Evolutionary conservation across 768 basidiomycete species (phyloP), one percentile per base, ranked within the genome.

Genomic region (Tylopilus plumbeoviolaceoides): DNA sequence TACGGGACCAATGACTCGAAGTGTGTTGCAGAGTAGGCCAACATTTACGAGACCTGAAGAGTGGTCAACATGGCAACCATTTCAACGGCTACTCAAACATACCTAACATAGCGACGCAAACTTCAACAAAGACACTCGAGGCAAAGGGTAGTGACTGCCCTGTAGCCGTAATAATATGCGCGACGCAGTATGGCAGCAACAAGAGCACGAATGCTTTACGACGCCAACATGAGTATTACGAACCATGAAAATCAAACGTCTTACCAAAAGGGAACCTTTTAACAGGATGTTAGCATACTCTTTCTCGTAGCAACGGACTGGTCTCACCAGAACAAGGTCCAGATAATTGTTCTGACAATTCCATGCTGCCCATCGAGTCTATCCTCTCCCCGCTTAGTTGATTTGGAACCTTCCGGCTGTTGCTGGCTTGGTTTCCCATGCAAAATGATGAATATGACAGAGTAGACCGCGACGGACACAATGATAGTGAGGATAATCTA

Each of bases 241-340:
- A 33, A 44, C 4, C 43, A n/a, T 12, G 12, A n/a, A n/a, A 41
- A 45, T 8, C 17, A 30, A 25, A 21, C 3, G 25, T 60, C 78
- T 66, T 53, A 84, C 84, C 79, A 47, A 82, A 61, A 20, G 83
- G 83, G 62, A 79, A 84, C 82, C 83, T 85, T 23, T 23, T 58
- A 12, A 49, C 23, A 21, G 30, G 36, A 28, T 3, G 21, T 63
- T 15, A 53, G 51, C n/a, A 3, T 53, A 52, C 51, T 40, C 42
- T 44, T 28, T 28, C 44, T 55, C 33, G 15, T 25, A 39, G n/a
- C 31, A 46, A 39, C 5, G 23, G 35, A 18, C 6, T 60, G 31
- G 28, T 66, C 79, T 50, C 58, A 88, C 88, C 85, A 89, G 42
- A 88, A 71, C 84, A 89, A 85, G 51, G 78, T 82, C 54, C 78